Conservation (phyloP, 257 asterid genomes). For the Osmanthus fragrans region DNA sequence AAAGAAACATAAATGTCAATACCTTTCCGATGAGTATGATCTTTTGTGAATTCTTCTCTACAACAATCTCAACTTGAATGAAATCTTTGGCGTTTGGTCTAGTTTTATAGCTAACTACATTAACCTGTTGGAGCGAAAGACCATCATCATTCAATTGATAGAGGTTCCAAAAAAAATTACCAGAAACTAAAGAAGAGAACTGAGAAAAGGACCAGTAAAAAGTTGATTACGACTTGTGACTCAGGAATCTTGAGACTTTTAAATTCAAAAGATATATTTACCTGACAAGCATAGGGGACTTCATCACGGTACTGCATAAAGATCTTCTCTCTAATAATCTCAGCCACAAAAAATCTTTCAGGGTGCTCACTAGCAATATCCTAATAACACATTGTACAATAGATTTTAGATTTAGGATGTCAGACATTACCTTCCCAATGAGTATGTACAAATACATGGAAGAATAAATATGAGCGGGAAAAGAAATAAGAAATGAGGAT, state of each 20-base stretch:
- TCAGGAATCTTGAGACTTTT: conserved; percentile 15
- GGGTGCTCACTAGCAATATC: conserved; percentile 98
- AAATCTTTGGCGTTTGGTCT: conserved; percentile 92
- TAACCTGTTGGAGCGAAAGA: conserved; percentile 53
- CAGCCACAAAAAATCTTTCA: conserved; percentile 91
- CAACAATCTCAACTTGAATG: conserved; percentile 91
- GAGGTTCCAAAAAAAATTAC: not conserved
- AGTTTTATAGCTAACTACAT: conserved; percentile 72
- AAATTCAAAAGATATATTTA: conserved; percentile 25
- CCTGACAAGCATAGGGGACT: conserved; percentile 99
- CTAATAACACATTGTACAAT: conserved; percentile 40
- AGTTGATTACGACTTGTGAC: not conserved
- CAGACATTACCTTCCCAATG: conserved; percentile 2
- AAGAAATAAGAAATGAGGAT: not conserved
- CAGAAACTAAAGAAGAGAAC: conserved; percentile 6
- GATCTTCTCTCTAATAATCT: conserved; percentile 91
- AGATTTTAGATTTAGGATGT: conserved; percentile 21
- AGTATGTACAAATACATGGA: not conserved
- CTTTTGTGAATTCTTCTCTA: conserved; percentile 90
- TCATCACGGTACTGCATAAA: conserved; percentile 87
- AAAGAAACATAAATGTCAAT: conserved; percentile 12
- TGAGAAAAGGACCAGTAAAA: not conserved
- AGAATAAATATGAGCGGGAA: not conserved
- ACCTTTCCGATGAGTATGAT: conserved; percentile 95
- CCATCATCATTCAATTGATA: not conserved